Percentiles rank a stretch among this genome's conserved stretches.
Conservation (phyloP, 2,329 filamentous ascomycete species). For the Polychaeton citri region DNA sequence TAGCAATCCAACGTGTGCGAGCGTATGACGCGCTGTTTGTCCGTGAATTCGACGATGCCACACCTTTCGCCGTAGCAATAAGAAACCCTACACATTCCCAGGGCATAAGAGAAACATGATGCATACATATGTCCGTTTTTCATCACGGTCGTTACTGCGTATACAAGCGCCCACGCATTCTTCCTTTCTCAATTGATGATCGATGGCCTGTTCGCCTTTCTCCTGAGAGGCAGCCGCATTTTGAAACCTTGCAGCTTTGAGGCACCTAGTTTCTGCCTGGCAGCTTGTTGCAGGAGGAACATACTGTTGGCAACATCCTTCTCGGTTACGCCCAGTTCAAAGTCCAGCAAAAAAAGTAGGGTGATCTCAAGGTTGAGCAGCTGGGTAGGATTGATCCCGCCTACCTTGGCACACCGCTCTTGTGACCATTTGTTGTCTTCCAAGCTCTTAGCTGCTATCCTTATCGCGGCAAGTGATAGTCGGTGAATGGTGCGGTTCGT, state of each 20-base stretch:
- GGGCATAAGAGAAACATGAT: too few species aligned
- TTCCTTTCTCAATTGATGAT: too few species aligned
- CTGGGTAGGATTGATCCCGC: slow-evolving; percentile 72
- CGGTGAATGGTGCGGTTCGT: slow-evolving; percentile 78
- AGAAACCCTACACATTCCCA: too few species aligned
- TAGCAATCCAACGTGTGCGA: too few species aligned
- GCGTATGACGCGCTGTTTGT: too few species aligned
- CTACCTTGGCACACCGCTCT: slow-evolving; percentile 69
- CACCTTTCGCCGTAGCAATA: too few species aligned
- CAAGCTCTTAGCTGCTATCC: slow-evolving; percentile 88
- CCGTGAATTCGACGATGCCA: too few species aligned
- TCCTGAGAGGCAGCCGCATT: slow-evolving; percentile 16
- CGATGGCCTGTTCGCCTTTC: slow-evolving; percentile 7
- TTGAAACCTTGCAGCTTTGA: slow-evolving; percentile 16
- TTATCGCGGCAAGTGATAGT: slow-evolving; percentile 66
- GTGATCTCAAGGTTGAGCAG: slow-evolving; percentile 77
- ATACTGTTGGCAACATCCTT: slow-evolving; percentile 19
- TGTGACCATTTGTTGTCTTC: slow-evolving; percentile 86
- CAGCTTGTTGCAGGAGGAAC: slow-evolving; percentile 21
- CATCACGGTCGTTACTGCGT: too few species aligned
- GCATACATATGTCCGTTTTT: too few species aligned
- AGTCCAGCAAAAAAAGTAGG: slow-evolving; percentile 54
- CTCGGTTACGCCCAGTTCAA: slow-evolving; percentile 45
- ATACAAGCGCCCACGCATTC: too few species aligned
- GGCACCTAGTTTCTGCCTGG: slow-evolving; percentile 13